Conservation (phyloP, 345 rosid species). For the Moricandia arvensis region DNA sequence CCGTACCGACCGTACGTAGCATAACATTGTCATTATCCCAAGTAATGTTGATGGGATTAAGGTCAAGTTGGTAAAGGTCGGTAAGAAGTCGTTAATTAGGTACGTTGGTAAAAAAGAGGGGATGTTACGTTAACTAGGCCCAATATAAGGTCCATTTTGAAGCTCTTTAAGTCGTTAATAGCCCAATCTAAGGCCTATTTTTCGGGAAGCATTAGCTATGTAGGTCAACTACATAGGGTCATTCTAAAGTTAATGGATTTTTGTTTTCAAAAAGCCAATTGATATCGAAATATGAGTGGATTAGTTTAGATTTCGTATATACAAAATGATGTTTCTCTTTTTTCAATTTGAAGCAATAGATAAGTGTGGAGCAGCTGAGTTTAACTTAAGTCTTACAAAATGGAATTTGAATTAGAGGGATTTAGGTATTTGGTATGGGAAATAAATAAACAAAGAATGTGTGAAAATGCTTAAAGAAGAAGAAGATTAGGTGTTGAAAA, state of each 20-base stretch:
- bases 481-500: background rate
- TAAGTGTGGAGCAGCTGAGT: constrained; percentile 7
- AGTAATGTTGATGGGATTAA: background rate
- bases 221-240: background rate
- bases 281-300: background rate
- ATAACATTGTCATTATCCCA: background rate
- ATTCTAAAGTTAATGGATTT: background rate
- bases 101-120: background rate
- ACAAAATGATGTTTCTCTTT: background rate
- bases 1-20: background rate
- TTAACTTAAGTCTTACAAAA: background rate
- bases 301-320: background rate
- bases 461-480: constrained; percentile 8
- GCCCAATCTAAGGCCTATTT: background rate
- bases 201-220: background rate
- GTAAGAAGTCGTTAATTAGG: background rate
- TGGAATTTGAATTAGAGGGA: background rate
- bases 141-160: background rate
- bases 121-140: background rate
- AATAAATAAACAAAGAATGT: constrained; percentile 7
- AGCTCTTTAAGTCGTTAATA: background rate
- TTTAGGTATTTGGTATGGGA: background rate
- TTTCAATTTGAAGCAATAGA: background rate
- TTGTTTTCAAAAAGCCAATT: background rate
- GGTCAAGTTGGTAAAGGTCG: constrained; percentile 7